Evolutionary conservation across 177 flowering plant genomes (phyloP).

Genomic region (Telopea speciosissima): DNA sequence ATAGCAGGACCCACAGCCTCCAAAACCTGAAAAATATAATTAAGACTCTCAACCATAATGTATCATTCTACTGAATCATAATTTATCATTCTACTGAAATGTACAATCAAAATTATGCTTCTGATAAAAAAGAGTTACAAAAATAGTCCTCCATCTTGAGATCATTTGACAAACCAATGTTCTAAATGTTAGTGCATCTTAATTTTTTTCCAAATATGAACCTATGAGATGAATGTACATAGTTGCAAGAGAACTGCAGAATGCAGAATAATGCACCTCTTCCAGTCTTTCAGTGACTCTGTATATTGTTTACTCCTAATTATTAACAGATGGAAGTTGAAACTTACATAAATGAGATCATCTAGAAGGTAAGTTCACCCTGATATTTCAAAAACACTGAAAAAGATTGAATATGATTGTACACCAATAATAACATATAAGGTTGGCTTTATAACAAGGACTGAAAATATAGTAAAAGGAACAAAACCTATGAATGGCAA

Average conservation of each 20-base stretch:
- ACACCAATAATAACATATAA: no score
- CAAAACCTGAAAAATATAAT: conserved; percentile 55
- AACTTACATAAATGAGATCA: no score
- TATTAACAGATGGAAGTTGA: no score
- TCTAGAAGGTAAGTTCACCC: no score
- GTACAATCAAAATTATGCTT: neutral
- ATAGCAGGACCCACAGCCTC: conserved; percentile 97
- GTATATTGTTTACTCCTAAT: no score
- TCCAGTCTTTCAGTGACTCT: no score
- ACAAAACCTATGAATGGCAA: neutral
- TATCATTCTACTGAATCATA: neutral
- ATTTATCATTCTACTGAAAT: neutral
- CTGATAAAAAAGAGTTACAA: neutral
- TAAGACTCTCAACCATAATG: neutral
- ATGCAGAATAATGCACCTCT: neutral
- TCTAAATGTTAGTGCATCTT: neutral
- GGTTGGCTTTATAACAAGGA: no score
- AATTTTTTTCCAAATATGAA: neutral
- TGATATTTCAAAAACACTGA: no score
- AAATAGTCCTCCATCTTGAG: neutral
- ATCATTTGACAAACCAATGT: neutral
- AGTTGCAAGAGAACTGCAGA: neutral
- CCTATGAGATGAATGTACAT: neutral
- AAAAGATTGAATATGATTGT: no score
- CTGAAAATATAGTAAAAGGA: no score